Evolutionary conservation across 495 filamentous ascomycete species (phyloP).

Genomic region (Oleoguttula mirabilis): DNA sequence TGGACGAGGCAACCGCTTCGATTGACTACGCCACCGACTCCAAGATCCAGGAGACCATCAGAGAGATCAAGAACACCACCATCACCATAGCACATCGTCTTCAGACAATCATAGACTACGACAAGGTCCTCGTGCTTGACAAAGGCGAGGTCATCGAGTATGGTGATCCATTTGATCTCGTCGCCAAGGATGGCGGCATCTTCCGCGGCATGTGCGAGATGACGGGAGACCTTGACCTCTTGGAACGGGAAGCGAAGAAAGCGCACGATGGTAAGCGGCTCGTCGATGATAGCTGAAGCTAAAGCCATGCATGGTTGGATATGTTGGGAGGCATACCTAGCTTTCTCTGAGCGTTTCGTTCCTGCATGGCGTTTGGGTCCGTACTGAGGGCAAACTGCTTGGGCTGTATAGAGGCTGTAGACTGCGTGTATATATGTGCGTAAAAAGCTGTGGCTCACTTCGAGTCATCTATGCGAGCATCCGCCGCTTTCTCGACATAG

Average conservation of each 20-base stretch:
- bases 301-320: too few relatives aligned
- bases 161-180: conserved; percentile 70
- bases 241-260: conserved; percentile 66
- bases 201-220: conserved; percentile 94
- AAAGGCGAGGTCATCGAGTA: conserved; percentile 80
- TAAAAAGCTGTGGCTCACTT: not conserved
- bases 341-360: too few relatives aligned
- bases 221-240: conserved; percentile 68
- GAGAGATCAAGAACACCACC: conserved; percentile 72
- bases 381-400: too few relatives aligned
- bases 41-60: conserved; percentile 92
- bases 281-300: conserved; percentile 36
- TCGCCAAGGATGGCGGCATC: conserved; percentile 52
- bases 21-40: conserved; percentile 94
- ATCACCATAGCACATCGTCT: conserved; percentile 97
- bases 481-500: conserved; percentile 6
- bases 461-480: not conserved
- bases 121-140: conserved; percentile 95
- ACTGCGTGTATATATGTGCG: too few relatives aligned
- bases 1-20: conserved; percentile 98
- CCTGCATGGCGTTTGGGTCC: too few relatives aligned
- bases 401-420: too few relatives aligned
- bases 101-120: conserved; percentile 93
- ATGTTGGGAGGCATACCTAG: not conserved
- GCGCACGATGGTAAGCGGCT: conserved; percentile 46